A percentile compares a stretch with the other conserved stretches of the same genome.
These are phyloP conservation scores for Candida schatavii DNA, from an alignment of 805 yeast genomes.

Conservation along the genomic window DNA sequence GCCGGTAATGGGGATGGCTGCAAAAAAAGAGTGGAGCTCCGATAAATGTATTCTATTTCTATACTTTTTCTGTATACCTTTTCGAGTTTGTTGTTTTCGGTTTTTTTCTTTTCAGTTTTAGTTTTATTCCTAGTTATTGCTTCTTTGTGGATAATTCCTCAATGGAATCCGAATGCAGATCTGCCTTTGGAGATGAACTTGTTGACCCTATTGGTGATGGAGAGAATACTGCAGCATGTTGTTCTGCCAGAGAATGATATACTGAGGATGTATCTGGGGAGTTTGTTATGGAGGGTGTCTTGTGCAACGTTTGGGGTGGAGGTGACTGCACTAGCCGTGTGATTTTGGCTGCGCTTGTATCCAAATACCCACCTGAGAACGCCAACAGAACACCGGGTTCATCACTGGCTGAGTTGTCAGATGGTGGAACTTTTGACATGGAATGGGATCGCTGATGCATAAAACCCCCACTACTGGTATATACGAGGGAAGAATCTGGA, in stretches of 20 bases:
- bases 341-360: not conserved
- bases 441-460: conserved; percentile 36
- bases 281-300: not conserved
- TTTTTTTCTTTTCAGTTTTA: not conserved
- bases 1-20: too few species aligned
- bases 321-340: conserved; percentile 1
- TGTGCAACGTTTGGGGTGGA: not conserved
- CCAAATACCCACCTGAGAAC: conserved; percentile 23
- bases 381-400: conserved; percentile 1
- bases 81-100: too few species aligned
- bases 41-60: too few species aligned
- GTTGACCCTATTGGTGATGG: conserved; percentile 13
- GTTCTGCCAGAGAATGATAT: conserved; percentile 1
- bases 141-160: conserved; percentile 30
- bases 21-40: too few species aligned
- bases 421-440: conserved; percentile 45
- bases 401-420: not conserved
- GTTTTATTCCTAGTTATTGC: conserved; percentile 25
- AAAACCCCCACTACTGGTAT: not conserved
- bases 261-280: not conserved
- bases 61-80: too few species aligned
- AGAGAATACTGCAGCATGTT: conserved; percentile 3
- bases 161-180: conserved; percentile 7
- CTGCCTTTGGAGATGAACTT: not conserved
- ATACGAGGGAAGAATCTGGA: not conserved